Evolutionary conservation across 805 yeast species (phyloP), one percentile per base, ranked within the genome.

Genomic region (Phaffomyces opuntiae): DNA sequence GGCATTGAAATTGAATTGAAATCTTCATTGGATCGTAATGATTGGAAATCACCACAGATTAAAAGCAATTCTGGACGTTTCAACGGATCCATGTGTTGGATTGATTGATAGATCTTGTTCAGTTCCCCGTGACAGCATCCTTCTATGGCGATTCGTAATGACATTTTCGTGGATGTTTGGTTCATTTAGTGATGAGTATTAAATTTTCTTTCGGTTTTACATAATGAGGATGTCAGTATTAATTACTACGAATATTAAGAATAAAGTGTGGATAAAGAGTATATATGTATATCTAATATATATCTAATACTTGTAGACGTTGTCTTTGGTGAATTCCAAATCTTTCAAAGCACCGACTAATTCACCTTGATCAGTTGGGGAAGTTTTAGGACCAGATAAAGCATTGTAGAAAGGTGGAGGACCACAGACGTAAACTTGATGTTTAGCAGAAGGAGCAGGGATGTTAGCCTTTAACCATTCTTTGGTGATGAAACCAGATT

Each of bases 291-390:
- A 33, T 33, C n/a, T 1, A 33, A 4, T 21, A 21, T 21, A 33
- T 4, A 27, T 43, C 39, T 78, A 90, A 63, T 87, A 90, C 72
- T 93, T 93, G 73, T 78, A 91, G 45, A 93, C 98, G 60, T 86
- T 81, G 48, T 84, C 88, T 70, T 85, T 83, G 66, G 78, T 70
- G 80, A 75, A 90, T 44, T 97, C 97, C 54, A 93, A 77, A 39
- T 91, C 97, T 58, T 80, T 80, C 63, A 93, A 79, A 43, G 82
- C 80, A 62, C 99, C 99, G 27, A 82, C 72, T 47, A 93, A 77
- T 69, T 87, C 96, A 69, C 99, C 99, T 75, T 93, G 99, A 63
- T 90, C 97, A 45, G 81, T 59, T 56, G 96, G 95, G 43, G 93
- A 81, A 40, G 69, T 74, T 78, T 91, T 91, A 57, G 67, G 65